A percentile compares a stretch with the other conserved stretches of the same genome.
Conservation (phyloP, 2,329 filamentous ascomycete species). For the Furcasterigmium sp. region DNA sequence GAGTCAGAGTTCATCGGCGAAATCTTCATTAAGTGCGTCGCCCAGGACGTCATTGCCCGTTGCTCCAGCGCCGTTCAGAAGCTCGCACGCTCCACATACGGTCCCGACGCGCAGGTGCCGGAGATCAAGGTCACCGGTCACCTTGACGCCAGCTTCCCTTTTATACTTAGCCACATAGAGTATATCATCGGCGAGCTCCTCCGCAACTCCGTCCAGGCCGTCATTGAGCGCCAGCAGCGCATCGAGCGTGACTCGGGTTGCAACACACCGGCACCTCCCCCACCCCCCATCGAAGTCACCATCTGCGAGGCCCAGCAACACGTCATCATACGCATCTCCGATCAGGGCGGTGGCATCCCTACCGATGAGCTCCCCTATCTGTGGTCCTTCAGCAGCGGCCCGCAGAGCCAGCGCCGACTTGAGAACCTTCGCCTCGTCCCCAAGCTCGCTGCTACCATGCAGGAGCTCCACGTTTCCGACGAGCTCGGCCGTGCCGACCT, state of each 20-base stretch:
- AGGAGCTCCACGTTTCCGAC: constrained; percentile 64
- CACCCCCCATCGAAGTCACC: constrained; percentile 86
- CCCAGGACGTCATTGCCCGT: constrained; percentile 79
- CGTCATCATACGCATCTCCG: constrained; percentile 93
- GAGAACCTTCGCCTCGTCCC: constrained; percentile 83
- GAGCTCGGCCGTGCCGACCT: constrained; percentile 33
- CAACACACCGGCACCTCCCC: constrained; percentile 29
- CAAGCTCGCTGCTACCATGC: constrained; percentile 86
- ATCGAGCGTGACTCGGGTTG: constrained; percentile 13
- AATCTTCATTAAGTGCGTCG: constrained; percentile 89
- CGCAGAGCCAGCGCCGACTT: constrained; percentile 70
- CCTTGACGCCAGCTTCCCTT: constrained; percentile 85
- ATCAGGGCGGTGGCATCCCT: constrained; percentile 89
- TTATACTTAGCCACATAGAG: constrained; percentile 91
- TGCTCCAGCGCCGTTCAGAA: constrained; percentile 73
- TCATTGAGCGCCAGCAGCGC: constrained; percentile 67
- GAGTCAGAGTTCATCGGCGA: constrained; percentile 87
- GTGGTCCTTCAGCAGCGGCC: constrained; percentile 96
- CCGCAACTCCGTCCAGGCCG: constrained; percentile 89
- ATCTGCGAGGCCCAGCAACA: constrained; percentile 93
- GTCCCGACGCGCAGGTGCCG: constrained; percentile 65
- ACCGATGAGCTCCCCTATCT: constrained; percentile 80
- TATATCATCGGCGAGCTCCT: constrained; percentile 96
- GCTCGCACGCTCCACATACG: constrained; percentile 71
- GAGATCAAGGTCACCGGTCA: constrained; percentile 82